phyloP scores from a whole-genome alignment of 2,329 filamentous ascomycete genomes.

The Rugonectria rugulosa region DNA sequence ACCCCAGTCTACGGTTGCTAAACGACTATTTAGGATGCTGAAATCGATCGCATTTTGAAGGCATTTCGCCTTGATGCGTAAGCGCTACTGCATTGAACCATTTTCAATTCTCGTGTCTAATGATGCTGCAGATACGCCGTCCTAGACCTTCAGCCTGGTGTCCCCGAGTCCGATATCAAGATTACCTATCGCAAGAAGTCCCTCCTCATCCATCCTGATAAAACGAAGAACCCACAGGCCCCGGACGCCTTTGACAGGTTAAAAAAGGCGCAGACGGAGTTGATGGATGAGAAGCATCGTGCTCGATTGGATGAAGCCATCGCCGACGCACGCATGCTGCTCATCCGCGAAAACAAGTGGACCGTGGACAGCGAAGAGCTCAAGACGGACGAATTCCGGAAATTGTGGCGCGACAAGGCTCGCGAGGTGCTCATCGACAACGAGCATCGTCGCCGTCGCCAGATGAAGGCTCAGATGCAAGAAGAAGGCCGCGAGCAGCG shows the following conservation, averaged over 20 bases:
- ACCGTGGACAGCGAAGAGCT: constrained; percentile 88
- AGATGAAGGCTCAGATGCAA: constrained; percentile 93
- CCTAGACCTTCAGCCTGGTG: constrained; percentile 92
- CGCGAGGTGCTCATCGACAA: constrained; percentile 92
- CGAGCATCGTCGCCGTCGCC: constrained; percentile 82
- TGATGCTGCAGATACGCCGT: constrained; percentile 77
- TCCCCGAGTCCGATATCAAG: constrained; percentile 96
- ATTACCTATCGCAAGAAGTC: constrained; percentile 94
- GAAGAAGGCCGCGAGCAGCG: constrained; percentile 92
- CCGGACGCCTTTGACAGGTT: constrained; percentile 96
- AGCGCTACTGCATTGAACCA: constrained; percentile 29
- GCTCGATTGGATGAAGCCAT: constrained; percentile 91
- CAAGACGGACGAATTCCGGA: constrained; percentile 82
- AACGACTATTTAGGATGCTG: constrained; percentile 73
- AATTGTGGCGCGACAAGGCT: constrained; percentile 89
- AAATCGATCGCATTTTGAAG: constrained; percentile 92
- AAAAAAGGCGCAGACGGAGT: constrained; percentile 89
- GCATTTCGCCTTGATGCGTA: constrained; percentile 79
- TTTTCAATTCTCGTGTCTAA: constrained; percentile 9
- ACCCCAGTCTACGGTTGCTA: constrained; percentile 24
- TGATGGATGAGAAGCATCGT: constrained; percentile 95
- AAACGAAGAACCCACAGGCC: constrained; percentile 88
- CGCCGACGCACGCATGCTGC: constrained; percentile 90
- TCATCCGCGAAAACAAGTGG: constrained; percentile 95
- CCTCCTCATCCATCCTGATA: constrained; percentile 98